These are phyloP conservation scores for Phaeosphaeriaceae sp. DNA, from an alignment of 2,329 filamentous ascomycete species.

Conservation along the genomic window DNA sequence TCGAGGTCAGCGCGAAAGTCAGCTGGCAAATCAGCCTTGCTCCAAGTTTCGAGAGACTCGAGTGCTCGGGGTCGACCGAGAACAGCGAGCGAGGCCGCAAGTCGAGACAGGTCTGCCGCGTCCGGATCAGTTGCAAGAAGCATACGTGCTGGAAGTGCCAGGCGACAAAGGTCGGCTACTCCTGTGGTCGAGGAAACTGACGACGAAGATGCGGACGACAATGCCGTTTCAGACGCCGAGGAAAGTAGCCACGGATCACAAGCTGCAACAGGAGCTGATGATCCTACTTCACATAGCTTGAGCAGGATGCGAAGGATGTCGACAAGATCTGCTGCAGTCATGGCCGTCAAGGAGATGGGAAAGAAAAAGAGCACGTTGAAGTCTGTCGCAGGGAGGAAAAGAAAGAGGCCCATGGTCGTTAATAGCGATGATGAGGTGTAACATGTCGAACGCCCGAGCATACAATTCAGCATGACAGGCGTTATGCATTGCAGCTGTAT, in stretches of 20 bases:
- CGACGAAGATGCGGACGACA: slow-evolving; percentile 9
- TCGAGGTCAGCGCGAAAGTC: slow-evolving; percentile 17
- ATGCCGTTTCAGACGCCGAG: neutral
- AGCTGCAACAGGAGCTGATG: neutral
- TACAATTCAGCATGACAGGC: neutral
- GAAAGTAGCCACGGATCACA: neutral
- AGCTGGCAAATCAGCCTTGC: slow-evolving; percentile 1
- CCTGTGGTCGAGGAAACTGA: slow-evolving; percentile 20
- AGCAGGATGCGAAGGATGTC: slow-evolving; percentile 2
- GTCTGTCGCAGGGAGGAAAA: slow-evolving; percentile 15
- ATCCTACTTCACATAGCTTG: neutral
- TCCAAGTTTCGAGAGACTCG: neutral
- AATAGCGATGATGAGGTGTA: slow-evolving; percentile 20
- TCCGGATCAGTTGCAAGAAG: neutral
- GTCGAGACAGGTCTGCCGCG: slow-evolving; percentile 1
- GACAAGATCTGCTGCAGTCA: slow-evolving; percentile 6
- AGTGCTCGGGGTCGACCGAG: neutral
- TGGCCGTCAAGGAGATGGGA: slow-evolving; percentile 9
- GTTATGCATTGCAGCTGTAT: no score
- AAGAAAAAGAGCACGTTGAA: slow-evolving; percentile 13
- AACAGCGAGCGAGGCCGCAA: neutral
- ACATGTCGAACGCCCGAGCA: neutral
- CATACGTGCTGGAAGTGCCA: neutral
- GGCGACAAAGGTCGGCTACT: neutral
- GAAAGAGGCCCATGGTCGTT: slow-evolving; percentile 19